Evolutionary conservation across 305 asterid species (phyloP), one percentile per base, ranked within the genome.

Genomic region (Nicotiana rustica): DNA sequence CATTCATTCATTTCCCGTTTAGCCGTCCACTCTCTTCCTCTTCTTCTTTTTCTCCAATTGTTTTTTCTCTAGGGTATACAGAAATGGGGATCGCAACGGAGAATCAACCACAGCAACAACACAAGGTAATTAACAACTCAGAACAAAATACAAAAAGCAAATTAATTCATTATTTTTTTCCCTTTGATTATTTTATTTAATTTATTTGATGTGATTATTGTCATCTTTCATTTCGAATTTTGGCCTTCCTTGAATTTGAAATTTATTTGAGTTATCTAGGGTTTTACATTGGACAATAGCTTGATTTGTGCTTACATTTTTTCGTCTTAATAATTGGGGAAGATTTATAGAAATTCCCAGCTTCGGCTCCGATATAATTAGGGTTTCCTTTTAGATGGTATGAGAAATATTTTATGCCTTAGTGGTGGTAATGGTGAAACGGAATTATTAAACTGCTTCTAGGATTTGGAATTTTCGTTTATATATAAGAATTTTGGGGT

Each of bases 31-130:
- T 81, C 19, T 41, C 69, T 79, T 44, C 80, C 77, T 69, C 19
- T 81, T 69, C 19, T 82, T 67, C 79, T 81, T 25, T 69, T 19
- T 31, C 49, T 41, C 2, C 52, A 44, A 2, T 10, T 2, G 9
- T 35, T 15, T 31, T 73, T 6, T 70, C 52, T 73, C 17, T 17
- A 44, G 36, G 70, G 84, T 29, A 66, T 60, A 52, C 31, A 19
- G 85, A 65, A 59, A 95, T 95, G 97, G 93, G 88, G 92, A 91
- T 90, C 86, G 93, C 91, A 57, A 75, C 83, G 57, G 97, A 92
- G 86, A 81, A 90, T 84, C 94, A 86, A 66, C 82, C 67, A 36
- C 81, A 73, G n/a, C 88, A 93, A 38, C 91, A 92, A 64, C 88
- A 79, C 76, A 87, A 85, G 96, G 98, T 94, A 86, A 59, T 6